Evolutionary conservation across 352 stramenopile genomes (phyloP).

Genomic region (Globisporangium ultimum): DNA sequence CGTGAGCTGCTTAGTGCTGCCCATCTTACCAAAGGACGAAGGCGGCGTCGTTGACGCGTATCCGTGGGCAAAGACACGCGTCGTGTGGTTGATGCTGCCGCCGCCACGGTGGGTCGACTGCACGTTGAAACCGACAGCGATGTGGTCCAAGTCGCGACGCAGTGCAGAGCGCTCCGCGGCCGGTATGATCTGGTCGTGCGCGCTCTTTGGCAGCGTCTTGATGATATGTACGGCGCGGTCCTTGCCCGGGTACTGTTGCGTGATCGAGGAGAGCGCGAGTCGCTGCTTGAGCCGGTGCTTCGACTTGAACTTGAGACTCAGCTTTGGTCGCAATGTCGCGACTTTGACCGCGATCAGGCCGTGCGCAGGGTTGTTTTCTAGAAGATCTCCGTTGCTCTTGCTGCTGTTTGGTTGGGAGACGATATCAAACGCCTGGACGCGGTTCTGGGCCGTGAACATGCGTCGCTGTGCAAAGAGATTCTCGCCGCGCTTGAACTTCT

Average conservation of each 20-base stretch:
- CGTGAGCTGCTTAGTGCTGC: slow-evolving; percentile 1
- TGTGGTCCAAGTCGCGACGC: slow-evolving; percentile 51
- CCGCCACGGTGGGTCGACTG: slow-evolving; percentile 28
- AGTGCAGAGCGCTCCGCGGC: slow-evolving; percentile 48
- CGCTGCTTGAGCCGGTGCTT: neutral
- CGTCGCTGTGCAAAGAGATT: slow-evolving; percentile 20
- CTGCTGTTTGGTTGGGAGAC: neutral
- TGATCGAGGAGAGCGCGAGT: slow-evolving; percentile 38
- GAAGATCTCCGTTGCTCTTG: neutral
- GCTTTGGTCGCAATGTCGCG: too few species aligned
- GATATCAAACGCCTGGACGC: slow-evolving; percentile 18
- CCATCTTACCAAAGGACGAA: slow-evolving; percentile 25
- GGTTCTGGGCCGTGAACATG: slow-evolving; percentile 24
- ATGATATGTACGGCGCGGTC: slow-evolving; percentile 53
- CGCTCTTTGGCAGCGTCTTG: slow-evolving; percentile 55
- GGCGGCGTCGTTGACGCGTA: slow-evolving; percentile 49
- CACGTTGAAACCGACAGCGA: slow-evolving; percentile 59
- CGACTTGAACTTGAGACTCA: too few species aligned
- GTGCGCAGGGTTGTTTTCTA: too few species aligned
- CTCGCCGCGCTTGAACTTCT: too few species aligned
- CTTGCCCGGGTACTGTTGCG: slow-evolving; percentile 36
- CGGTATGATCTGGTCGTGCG: slow-evolving; percentile 49
- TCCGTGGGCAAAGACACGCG: slow-evolving; percentile 48
- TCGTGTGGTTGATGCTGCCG: slow-evolving; percentile 30
- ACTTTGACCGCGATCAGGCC: too few species aligned